Evolutionary conservation across 192 early-diverging fungal species (phyloP).

Genomic region (Globomyces pollinis-pini): DNA sequence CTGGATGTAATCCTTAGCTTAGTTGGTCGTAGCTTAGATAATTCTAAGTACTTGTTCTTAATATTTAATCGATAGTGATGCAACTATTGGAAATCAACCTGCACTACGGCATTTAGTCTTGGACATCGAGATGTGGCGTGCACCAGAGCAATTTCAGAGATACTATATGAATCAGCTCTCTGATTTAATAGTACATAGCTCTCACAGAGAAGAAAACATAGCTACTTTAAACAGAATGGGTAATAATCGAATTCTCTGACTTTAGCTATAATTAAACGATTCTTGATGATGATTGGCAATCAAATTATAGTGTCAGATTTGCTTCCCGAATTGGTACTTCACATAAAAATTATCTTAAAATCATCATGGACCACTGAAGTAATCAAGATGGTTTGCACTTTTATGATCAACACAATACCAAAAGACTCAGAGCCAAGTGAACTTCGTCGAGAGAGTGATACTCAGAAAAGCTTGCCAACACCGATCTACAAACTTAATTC

Average conservation of each 20-base stretch:
- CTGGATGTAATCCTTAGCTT: conserved; percentile 52
- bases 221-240: conserved; percentile 48
- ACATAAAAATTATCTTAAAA: conserved; percentile 50
- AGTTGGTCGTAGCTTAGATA: conserved; percentile 50
- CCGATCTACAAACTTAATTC: neutral
- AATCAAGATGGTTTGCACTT: conserved; percentile 51
- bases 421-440: conserved; percentile 19
- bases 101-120: conserved; percentile 56
- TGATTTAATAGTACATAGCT: conserved; percentile 14
- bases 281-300: conserved; percentile 6
- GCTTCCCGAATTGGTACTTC: conserved; percentile 47
- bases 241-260: too few relatives aligned
- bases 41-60: too few relatives aligned
- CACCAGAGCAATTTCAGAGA: conserved; percentile 45
- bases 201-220: conserved; percentile 45
- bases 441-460: neutral
- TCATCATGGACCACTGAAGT: conserved; percentile 53
- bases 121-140: conserved; percentile 64
- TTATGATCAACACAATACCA: conserved; percentile 52
- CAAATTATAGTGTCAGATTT: neutral
- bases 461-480: neutral
- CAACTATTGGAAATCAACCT: conserved; percentile 55
- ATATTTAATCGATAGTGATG: too few relatives aligned
- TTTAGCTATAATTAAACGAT: conserved; percentile 15
- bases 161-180: conserved; percentile 54